Evolutionary conservation across 139 green algal genomes (phyloP).

Genomic region (Pycnococcus provasolii): DNA sequence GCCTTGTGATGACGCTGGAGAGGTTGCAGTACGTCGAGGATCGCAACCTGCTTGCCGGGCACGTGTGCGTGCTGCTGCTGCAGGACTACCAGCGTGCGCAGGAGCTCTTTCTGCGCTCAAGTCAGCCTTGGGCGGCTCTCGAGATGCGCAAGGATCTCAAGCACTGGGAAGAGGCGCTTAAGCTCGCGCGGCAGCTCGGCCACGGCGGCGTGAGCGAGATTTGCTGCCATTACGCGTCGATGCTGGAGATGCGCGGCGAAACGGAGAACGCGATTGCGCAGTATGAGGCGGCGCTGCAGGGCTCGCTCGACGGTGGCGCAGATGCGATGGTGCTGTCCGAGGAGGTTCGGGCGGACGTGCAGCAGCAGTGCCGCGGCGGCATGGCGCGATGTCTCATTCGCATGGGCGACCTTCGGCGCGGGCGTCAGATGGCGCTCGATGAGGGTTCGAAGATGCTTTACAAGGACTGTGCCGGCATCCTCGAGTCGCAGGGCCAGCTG

Average conservation of each 20-base stretch:
- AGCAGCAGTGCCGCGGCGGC: constrained; percentile 25
- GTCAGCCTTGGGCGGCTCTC: constrained; percentile 45
- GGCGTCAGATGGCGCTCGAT: constrained; percentile 40
- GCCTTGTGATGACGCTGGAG: constrained; percentile 52
- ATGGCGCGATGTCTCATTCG: constrained; percentile 50
- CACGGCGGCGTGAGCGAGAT: constrained; percentile 34
- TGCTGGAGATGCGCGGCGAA: constrained; percentile 46
- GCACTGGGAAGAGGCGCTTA: constrained; percentile 61
- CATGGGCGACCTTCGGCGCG: constrained; percentile 49
- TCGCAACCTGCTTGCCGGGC: constrained; percentile 54
- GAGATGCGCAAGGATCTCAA: constrained; percentile 65
- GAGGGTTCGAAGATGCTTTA: constrained; percentile 40
- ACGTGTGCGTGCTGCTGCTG: constrained; percentile 52
- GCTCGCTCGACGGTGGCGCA: neutral
- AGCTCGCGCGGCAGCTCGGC: constrained; percentile 55
- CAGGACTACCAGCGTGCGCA: constrained; percentile 47
- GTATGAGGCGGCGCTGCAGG: constrained; percentile 15
- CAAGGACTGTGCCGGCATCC: constrained; percentile 57
- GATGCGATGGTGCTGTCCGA: too few species aligned
- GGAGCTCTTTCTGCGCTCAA: constrained; percentile 56
- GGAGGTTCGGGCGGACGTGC: too few species aligned
- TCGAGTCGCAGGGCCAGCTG: constrained; percentile 49
- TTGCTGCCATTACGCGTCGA: constrained; percentile 34
- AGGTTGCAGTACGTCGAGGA: constrained; percentile 49
- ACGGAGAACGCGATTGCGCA: constrained; percentile 17